phyloP scores from a whole-genome alignment of 345 rosid species.

The Corymbia maculata region DNA sequence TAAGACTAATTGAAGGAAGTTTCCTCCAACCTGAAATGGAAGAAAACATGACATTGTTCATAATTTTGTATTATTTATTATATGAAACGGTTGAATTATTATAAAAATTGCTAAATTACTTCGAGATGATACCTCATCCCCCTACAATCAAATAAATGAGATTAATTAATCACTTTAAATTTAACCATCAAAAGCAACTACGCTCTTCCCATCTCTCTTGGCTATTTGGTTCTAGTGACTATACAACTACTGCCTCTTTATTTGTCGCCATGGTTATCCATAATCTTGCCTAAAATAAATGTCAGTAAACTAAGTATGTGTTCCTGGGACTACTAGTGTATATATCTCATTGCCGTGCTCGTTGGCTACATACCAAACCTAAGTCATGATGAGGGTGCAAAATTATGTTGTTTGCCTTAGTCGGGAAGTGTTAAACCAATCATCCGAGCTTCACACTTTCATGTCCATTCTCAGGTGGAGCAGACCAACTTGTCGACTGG shows the following conservation, averaged over 20 bases:
- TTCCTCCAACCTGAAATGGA: background rate
- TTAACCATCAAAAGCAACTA: background rate
- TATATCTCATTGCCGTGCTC: background rate
- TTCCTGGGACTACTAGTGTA: background rate
- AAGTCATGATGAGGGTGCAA: background rate
- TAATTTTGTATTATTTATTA: too few relatives aligned
- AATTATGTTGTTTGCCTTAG: background rate
- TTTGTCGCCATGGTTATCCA: background rate
- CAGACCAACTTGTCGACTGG: background rate
- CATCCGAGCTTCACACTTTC: background rate
- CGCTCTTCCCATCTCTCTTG: too few relatives aligned
- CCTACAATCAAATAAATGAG: background rate
- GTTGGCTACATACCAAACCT: background rate
- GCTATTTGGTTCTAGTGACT: too few relatives aligned
- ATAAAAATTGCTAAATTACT: background rate
- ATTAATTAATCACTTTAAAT: background rate
- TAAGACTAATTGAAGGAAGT: background rate
- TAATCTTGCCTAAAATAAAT: background rate
- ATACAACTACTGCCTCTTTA: background rate
- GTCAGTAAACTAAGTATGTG: background rate
- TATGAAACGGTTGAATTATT: background rate
- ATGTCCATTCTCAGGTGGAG: background rate
- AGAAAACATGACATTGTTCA: background rate
- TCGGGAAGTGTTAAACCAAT: background rate
- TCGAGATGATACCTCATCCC: background rate